Evolutionary conservation across 176 grass and related monocot species (phyloP).

Genomic region (Cymbopogon citratus): DNA sequence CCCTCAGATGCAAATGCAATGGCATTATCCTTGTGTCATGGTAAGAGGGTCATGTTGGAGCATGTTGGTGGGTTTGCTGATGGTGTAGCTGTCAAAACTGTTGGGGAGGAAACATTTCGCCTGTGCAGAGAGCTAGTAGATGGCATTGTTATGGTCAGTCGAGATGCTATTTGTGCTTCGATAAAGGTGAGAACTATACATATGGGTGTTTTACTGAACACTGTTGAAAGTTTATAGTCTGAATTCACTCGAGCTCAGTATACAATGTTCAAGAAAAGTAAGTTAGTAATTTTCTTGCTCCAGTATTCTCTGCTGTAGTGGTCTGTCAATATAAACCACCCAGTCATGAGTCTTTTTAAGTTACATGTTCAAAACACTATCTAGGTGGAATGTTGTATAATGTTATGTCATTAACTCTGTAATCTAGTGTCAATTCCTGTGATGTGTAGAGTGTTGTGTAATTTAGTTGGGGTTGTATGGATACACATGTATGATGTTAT

Average conservation of each 20-base stretch:
- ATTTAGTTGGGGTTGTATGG: too few species aligned
- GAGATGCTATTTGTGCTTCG: slow-evolving; percentile 99
- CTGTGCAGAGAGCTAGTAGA: slow-evolving; percentile 89
- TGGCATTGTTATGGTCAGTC: slow-evolving; percentile 85
- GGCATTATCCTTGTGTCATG: slow-evolving; percentile 88
- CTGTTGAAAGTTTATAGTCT: not conserved
- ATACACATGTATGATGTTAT: too few species aligned
- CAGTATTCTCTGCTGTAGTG: not conserved
- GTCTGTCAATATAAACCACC: not conserved
- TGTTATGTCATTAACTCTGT: too few species aligned
- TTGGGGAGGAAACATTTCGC: slow-evolving; percentile 90
- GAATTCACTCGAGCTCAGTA: not conserved
- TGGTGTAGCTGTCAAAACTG: slow-evolving; percentile 97
- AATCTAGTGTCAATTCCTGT: too few species aligned
- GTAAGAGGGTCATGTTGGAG: slow-evolving; percentile 78
- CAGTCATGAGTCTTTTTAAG: not conserved
- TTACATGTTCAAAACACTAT: not conserved
- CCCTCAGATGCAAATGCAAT: slow-evolving; percentile 99
- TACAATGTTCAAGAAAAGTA: not conserved
- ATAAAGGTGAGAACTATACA: slow-evolving; percentile 64
- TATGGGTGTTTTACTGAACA: not conserved
- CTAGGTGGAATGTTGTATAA: too few species aligned
- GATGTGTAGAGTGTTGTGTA: too few species aligned
- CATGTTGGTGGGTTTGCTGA: slow-evolving; percentile 96
- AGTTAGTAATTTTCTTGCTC: not conserved